A percentile compares a stretch with the other conserved stretches of the same genome.
Conservation (phyloP, 345 rosid genomes). For the Triadica sebifera region DNA sequence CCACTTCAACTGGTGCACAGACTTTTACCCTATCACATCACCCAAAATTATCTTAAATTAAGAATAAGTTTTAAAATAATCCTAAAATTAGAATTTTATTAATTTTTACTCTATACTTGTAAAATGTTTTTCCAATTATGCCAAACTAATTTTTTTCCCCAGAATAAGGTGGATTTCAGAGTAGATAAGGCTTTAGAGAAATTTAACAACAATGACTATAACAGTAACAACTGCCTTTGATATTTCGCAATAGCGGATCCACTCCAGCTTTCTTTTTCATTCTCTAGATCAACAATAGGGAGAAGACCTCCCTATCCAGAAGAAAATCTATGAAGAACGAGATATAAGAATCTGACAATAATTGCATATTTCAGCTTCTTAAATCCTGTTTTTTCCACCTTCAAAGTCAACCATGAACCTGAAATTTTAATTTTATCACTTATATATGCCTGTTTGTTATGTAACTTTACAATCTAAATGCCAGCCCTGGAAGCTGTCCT, state of each 20-base stretch:
- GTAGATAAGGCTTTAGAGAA: background rate
- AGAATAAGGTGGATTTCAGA: background rate
- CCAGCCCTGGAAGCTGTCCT: background rate
- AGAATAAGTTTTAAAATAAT: no score
- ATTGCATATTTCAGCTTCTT: background rate
- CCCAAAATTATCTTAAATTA: no score
- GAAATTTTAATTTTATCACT: background rate
- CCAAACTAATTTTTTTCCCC: no score
- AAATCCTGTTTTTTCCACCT: background rate
- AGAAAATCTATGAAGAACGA: background rate
- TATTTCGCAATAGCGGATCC: background rate
- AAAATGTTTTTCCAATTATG: no score
- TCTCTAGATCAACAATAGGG: background rate
- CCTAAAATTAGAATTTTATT: no score
- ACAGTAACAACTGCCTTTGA: background rate
- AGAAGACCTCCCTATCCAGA: background rate
- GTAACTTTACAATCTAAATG: background rate
- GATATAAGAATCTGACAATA: background rate
- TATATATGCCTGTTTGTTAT: background rate
- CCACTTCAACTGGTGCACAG: no score
- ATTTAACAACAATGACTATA: background rate
- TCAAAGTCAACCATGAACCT: background rate
- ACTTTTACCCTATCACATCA: no score
- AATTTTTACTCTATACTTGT: no score
- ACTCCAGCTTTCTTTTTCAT: background rate